phyloP scores from a whole-genome alignment of 2,329 filamentous ascomycete genomes.

The Endocalyx cinctus region DNA sequence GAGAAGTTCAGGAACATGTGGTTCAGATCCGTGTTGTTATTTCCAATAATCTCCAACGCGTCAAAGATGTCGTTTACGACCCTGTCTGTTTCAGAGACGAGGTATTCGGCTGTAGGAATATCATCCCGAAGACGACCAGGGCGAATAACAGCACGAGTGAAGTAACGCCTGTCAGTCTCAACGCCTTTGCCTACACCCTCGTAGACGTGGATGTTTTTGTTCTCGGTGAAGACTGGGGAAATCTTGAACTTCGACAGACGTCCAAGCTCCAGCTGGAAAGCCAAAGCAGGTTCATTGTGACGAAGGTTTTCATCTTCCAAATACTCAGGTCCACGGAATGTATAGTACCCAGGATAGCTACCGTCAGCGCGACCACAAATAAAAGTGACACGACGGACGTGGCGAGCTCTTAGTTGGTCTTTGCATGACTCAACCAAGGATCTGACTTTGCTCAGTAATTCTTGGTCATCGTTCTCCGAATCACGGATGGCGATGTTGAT shows the following conservation, averaged over 20 bases:
- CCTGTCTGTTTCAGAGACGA: slow-evolving; percentile 94
- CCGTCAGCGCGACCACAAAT: slow-evolving; percentile 94
- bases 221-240: slow-evolving; percentile 97
- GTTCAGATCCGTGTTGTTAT: slow-evolving; percentile 98
- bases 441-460: slow-evolving; percentile 71
- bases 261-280: slow-evolving; percentile 96
- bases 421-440: slow-evolving; percentile 75
- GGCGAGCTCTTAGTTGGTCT: slow-evolving; percentile 74
- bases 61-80: slow-evolving; percentile 98
- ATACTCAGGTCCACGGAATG: slow-evolving; percentile 90
- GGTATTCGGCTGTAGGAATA: slow-evolving; percentile 96
- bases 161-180: slow-evolving; percentile 97
- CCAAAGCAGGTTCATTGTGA: slow-evolving; percentile 91
- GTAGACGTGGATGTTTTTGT: slow-evolving; percentile 98
- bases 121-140: slow-evolving; percentile 93
- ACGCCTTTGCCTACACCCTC: slow-evolving; percentile 92
- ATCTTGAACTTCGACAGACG: slow-evolving; percentile 96
- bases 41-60: slow-evolving; percentile 95
- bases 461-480: slow-evolving; percentile 78
- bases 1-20: slow-evolving; percentile 99
- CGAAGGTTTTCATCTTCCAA: slow-evolving; percentile 92
- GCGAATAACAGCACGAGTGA: slow-evolving; percentile 91
- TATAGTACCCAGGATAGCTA: slow-evolving; percentile 95
- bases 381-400: slow-evolving; percentile 88
- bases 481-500: slow-evolving; percentile 90